Conservation (phyloP, 306 rosid genomes). For the Pachyrhizus erosus region DNA sequence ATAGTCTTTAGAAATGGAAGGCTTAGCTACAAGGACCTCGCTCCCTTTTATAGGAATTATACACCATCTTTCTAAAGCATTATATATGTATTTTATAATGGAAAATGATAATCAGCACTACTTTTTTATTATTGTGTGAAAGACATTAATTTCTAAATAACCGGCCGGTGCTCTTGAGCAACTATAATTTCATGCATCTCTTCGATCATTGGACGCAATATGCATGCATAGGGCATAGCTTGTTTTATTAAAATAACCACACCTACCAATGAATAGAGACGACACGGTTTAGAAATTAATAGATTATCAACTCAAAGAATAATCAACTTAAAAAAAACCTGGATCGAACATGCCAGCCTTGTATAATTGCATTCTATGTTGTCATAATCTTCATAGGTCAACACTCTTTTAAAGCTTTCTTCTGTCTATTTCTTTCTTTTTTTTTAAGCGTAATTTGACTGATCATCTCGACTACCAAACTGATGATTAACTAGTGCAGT, state of each 20-base stretch:
- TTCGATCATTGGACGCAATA: not conserved
- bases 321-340: not conserved
- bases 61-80: not conserved
- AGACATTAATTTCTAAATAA: constrained; percentile 2
- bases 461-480: not conserved
- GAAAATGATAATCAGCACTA: too few relatives aligned
- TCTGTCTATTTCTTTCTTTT: not conserved
- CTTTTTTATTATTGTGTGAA: not conserved
- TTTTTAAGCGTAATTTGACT: not conserved
- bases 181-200: not conserved
- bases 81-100: not conserved
- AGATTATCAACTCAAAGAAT: not conserved
- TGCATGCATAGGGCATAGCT: not conserved
- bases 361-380: not conserved
- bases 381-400: constrained; percentile 15
- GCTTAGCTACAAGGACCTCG: constrained; percentile 8
- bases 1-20: constrained; percentile 16
- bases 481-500: not conserved
- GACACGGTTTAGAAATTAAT: not conserved
- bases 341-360: constrained; percentile 13
- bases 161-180: not conserved
- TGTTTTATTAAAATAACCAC: not conserved
- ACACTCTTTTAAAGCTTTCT: not conserved
- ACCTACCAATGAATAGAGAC: not conserved
- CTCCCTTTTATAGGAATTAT: constrained; percentile 43